A percentile compares a stretch with the other conserved stretches of the same genome.
Conservation (phyloP, 1,284 basidiomycete genomes). For the Leccinum pseudoinsigne region DNA sequence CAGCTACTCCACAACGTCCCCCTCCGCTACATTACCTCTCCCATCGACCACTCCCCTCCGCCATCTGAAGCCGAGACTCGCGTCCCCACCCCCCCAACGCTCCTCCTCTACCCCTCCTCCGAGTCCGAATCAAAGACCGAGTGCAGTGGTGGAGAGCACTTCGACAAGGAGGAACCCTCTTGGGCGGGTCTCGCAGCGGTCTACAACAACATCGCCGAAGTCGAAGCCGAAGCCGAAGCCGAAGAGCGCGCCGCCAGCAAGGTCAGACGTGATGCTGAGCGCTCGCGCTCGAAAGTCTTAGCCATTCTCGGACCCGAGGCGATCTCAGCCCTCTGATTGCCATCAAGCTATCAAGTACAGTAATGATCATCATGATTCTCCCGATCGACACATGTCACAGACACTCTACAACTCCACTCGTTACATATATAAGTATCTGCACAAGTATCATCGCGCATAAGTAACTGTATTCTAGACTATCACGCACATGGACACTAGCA, state of each 20-base stretch:
- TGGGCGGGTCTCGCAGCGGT: conserved; percentile 5
- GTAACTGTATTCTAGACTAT: not conserved
- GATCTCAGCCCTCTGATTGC: not conserved
- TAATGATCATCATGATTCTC: not conserved
- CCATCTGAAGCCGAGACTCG: not conserved
- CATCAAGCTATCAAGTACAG: not conserved
- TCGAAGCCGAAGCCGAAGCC: not conserved
- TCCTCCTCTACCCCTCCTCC: not conserved
- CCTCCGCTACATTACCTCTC: not conserved
- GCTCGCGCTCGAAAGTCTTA: conserved; percentile 17
- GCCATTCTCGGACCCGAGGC: not conserved
- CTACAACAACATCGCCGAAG: conserved; percentile 8
- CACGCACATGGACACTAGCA: not conserved
- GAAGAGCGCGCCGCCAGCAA: conserved; percentile 12
- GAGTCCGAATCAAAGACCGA: not conserved
- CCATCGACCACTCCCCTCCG: not conserved
- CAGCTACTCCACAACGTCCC: conserved; percentile 4
- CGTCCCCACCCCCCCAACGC: not conserved
- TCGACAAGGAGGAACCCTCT: not conserved
- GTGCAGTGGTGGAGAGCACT: not conserved
- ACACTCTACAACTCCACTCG: not conserved
- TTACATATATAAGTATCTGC: not conserved
- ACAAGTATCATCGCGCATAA: not conserved
- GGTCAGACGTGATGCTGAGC: conserved; percentile 13
- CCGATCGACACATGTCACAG: not conserved